Conservation (phyloP, 1,284 basidiomycete genomes). For the Chalciporus sp. region DNA sequence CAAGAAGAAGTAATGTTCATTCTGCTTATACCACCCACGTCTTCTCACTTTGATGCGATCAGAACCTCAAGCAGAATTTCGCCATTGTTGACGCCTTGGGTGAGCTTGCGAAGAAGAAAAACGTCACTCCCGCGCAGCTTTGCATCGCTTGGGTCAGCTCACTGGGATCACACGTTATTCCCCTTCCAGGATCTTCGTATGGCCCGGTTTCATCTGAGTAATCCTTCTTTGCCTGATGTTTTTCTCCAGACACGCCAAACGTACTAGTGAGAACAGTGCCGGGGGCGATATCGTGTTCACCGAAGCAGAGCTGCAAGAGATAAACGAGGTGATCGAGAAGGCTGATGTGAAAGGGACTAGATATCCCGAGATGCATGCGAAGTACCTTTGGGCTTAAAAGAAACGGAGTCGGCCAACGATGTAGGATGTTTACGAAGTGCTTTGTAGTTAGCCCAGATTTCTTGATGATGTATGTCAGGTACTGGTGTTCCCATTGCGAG, state of each 20-base stretch:
- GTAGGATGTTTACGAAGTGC: too few species aligned
- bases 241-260: conserved; percentile 6
- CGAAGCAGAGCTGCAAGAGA: conserved; percentile 5
- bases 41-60: background rate
- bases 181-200: too few species aligned
- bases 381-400: too few species aligned
- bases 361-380: background rate
- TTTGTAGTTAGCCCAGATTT: too few species aligned
- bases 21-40: background rate
- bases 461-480: too few species aligned
- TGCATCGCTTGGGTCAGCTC: too few species aligned
- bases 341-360: conserved; percentile 7
- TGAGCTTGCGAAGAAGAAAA: conserved; percentile 35
- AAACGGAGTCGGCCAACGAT: too few species aligned
- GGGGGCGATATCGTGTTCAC: conserved; percentile 9
- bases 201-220: conserved; percentile 63
- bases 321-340: conserved; percentile 1
- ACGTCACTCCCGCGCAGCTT: conserved; percentile 50
- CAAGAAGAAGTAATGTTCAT: conserved; percentile 21
- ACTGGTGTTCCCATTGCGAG: too few species aligned
- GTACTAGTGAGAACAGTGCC: conserved; percentile 10
- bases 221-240: conserved; percentile 1
- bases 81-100: conserved; percentile 27
- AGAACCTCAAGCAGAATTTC: too few species aligned
- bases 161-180: too few species aligned